These are phyloP conservation scores for Scenedesmus sp. DNA, from an alignment of 163 green algal genomes.

Conservation along the genomic window DNA sequence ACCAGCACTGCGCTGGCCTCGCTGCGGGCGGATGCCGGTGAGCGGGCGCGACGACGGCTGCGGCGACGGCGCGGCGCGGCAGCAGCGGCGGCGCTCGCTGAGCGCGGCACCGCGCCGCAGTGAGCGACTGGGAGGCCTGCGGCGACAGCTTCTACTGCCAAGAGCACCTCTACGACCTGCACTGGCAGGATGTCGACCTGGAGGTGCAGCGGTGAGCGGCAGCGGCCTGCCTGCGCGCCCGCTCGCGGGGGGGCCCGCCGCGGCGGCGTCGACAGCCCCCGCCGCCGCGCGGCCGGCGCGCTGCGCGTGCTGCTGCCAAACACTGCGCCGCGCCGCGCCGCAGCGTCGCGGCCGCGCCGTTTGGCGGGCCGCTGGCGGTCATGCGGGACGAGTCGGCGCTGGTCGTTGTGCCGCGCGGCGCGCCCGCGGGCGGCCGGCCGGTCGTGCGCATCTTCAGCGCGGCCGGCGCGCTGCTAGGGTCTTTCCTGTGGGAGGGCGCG, in stretches of 20 bases:
- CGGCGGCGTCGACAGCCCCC: background rate
- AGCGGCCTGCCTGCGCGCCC: background rate
- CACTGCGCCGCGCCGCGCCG: no score
- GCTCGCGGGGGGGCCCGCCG: background rate
- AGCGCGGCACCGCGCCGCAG: constrained; percentile 31
- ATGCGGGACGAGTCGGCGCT: constrained; percentile 84
- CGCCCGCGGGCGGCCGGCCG: constrained; percentile 44
- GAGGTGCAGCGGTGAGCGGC: constrained; percentile 52
- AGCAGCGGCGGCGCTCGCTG: background rate
- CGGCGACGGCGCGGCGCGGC: background rate
- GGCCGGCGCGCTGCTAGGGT: constrained; percentile 61
- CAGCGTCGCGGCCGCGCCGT: constrained; percentile 68
- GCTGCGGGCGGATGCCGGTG: constrained; percentile 31
- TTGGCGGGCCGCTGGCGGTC: constrained; percentile 84
- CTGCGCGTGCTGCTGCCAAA: background rate
- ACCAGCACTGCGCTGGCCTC: constrained; percentile 8
- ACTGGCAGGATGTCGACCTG: constrained; percentile 71
- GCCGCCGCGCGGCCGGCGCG: background rate
- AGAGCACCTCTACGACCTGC: constrained; percentile 73
- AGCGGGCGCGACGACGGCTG: no score
- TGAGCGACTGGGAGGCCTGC: constrained; percentile 72
- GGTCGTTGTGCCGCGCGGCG: constrained; percentile 64
- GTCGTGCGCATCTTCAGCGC: constrained; percentile 74
- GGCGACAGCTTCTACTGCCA: constrained; percentile 70
- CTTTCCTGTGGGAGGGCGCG: constrained; percentile 78